These are phyloP conservation scores for Apiospora hydei DNA, from an alignment of 2,329 filamentous ascomycete genomes.

Conservation along the genomic window DNA sequence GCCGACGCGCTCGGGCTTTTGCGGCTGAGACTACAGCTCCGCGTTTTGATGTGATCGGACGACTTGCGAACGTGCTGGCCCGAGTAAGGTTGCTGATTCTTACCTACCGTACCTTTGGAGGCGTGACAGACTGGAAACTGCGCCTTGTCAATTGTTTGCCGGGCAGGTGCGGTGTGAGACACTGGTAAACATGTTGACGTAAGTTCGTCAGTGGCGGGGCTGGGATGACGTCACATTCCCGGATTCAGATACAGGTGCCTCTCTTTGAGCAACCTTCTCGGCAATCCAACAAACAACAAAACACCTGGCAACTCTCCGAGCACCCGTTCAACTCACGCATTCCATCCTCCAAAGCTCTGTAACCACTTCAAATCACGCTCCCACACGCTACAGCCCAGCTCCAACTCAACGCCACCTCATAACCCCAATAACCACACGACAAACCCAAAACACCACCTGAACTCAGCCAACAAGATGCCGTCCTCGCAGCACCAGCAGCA, in stretches of 20 bases:
- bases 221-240: background rate
- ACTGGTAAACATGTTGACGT: background rate
- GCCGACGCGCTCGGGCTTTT: background rate
- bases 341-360: background rate
- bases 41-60: background rate
- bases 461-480: background rate
- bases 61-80: background rate
- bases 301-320: background rate
- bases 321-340: background rate
- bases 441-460: background rate
- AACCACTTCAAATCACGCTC: background rate
- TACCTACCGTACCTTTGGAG: background rate
- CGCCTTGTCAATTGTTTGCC: background rate
- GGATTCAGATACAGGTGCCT: background rate
- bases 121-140: rapidly evolving
- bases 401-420: background rate
- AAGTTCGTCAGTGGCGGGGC: slow-evolving; percentile 7
- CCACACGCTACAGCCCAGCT: background rate
- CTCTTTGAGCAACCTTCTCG: background rate
- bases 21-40: background rate
- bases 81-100: background rate
- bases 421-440: background rate
- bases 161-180: background rate
- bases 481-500: background rate
- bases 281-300: background rate